Conservation (phyloP, 192 early-diverging fungal species). For the Backusella mclennaniae region DNA sequence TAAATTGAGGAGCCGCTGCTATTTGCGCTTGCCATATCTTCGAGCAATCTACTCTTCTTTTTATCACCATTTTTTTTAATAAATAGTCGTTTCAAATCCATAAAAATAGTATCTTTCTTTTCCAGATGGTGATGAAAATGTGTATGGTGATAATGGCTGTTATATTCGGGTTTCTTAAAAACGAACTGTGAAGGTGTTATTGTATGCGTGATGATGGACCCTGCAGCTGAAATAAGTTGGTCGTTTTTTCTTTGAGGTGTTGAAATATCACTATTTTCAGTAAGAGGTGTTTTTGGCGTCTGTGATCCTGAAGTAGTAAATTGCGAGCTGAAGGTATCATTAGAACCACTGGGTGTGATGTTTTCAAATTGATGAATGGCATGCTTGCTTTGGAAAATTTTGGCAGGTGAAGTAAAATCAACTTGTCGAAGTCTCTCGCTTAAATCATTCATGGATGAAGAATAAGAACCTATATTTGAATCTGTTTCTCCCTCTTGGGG, state of each 20-base stretch:
- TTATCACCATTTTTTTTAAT: slow-evolving; percentile 19
- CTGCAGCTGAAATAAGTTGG: background rate
- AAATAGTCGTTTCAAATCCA: slow-evolving; percentile 54
- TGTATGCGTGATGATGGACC: background rate
- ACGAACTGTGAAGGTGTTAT: slow-evolving; percentile 38
- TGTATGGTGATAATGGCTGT: slow-evolving; percentile 38
- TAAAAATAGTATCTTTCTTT: slow-evolving; percentile 38
- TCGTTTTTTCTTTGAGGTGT: background rate
- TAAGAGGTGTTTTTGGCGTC: background rate
- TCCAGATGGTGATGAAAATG: slow-evolving; percentile 39
- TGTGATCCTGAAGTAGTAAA: background rate
- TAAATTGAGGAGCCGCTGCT: background rate
- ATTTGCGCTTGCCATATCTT: background rate
- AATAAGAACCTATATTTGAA: background rate
- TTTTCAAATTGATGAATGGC: slow-evolving; percentile 29
- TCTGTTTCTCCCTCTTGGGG: background rate
- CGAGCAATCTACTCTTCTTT: background rate
- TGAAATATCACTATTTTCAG: background rate
- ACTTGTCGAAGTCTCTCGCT: background rate
- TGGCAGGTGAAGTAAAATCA: slow-evolving; percentile 28
- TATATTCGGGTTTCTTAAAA: slow-evolving; percentile 41
- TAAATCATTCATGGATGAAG: background rate
- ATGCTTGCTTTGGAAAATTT: slow-evolving; percentile 23
- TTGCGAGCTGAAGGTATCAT: background rate
- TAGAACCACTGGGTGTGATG: slow-evolving; percentile 18